Evolutionary conservation across 257 asterid genomes (phyloP), one percentile per base, ranked within the genome.

Genomic region (Salvia miltiorrhiza): DNA sequence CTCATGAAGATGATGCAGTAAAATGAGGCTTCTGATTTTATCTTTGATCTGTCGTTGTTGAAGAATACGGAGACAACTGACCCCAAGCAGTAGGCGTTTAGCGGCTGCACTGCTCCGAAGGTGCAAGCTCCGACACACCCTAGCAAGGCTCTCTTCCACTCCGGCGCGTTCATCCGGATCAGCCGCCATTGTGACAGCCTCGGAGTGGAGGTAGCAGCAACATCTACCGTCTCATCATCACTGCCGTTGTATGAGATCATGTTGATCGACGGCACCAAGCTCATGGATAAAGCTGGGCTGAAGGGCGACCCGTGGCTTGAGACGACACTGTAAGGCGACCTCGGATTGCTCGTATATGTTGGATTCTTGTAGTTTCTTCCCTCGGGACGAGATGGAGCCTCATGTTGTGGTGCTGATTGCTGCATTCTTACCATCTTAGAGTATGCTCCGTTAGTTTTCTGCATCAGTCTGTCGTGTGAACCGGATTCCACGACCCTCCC

Each of bases 401-500:
- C 71, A 6, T 59, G 67, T 0, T 60, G 30, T 48, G 72, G 24
- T 68, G 77, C 45, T 60, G 88, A 79, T 48, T 80, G 86, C 50
- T 89, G 95, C 78, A 84, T 13, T 14, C 70, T 66, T 23, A 83
- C 85, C 93, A 87, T 90, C 47, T 74, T 76, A 5, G 58, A 75
- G 76, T 90, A 90, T 54, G 71, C 80, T 41, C 79, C 84, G 28
- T 48, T 52, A 6, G 55, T 71, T 2, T 13, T 50, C 69, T 71
- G 77, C 87, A 85, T 82, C 14, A 90, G 91, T 58, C 63, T 79
- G 2, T 83, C 80, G 53, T 88, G 97, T 4, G 93, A 81, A 10
- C 97, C 97, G 0, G 83, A 80, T 74, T 90, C 97, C 0, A 83
- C 40, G 16, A 87, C 86, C 65, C 71, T 77, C 7, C 97, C 95